phyloP scores from a whole-genome alignment of 2,329 filamentous ascomycete genomes.

The Anisogramma anomala region DNA sequence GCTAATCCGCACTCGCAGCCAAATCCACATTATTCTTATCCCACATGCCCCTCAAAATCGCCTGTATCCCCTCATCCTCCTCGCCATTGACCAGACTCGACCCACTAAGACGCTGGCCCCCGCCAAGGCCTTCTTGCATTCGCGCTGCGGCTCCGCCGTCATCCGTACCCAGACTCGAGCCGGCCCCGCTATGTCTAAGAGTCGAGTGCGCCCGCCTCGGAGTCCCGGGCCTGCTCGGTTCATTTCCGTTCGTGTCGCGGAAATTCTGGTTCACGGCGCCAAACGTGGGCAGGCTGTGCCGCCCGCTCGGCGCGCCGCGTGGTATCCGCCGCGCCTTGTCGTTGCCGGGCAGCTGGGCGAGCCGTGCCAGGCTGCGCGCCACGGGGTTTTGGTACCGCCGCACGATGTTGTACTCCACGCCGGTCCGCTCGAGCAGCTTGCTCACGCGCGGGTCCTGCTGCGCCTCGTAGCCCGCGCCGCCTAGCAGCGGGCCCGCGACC shows the following conservation, averaged over 20 bases:
- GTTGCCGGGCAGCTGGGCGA: slow-evolving; percentile 40
- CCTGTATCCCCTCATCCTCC: slow-evolving; percentile 38
- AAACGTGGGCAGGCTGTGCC: slow-evolving; percentile 22
- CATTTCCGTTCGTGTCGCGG: slow-evolving; percentile 7
- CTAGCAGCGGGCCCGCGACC: slow-evolving; percentile 36
- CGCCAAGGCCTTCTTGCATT: slow-evolving; percentile 26
- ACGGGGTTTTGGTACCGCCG: slow-evolving; percentile 61
- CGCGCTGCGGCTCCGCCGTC: slow-evolving; percentile 25
- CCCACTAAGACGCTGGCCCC: slow-evolving; percentile 29
- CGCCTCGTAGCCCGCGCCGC: slow-evolving; percentile 44
- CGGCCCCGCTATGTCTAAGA: slow-evolving; percentile 14
- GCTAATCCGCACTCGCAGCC: slow-evolving; percentile 41
- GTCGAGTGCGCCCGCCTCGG: slow-evolving; percentile 12
- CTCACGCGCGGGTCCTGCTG: slow-evolving; percentile 51
- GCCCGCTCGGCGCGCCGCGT: slow-evolving; percentile 17
- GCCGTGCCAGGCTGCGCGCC: slow-evolving; percentile 46
- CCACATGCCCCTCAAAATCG: slow-evolving; percentile 47
- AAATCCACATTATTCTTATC: slow-evolving; percentile 45
- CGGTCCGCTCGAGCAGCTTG: slow-evolving; percentile 56
- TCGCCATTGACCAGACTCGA: slow-evolving; percentile 37
- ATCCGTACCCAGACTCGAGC: slow-evolving; percentile 36
- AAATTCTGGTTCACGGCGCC: slow-evolving; percentile 31
- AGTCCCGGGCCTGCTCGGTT: slow-evolving; percentile 5
- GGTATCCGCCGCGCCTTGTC: slow-evolving; percentile 40
- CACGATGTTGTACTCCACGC: slow-evolving; percentile 64